Base-by-base conservation (phyloP, 495 filamentous ascomycete genomes). In the Ascobolus immersus region DNA sequence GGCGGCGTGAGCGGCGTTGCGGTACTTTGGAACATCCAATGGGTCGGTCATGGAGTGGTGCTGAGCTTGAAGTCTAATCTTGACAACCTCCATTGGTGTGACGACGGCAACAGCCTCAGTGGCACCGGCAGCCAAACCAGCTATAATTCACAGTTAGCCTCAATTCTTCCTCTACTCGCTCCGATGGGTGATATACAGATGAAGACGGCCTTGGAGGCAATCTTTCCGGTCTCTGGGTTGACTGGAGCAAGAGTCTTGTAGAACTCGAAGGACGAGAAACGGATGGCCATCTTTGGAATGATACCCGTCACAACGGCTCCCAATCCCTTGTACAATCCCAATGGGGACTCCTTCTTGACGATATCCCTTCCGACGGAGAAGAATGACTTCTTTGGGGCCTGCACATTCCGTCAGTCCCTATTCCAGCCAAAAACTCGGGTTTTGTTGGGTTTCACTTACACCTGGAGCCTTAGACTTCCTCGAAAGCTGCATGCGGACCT, bases 401-500 rank as follows among this genome's bases (percentile, higher is more conserved):
- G 36, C 38, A 24, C 15, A 21, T 39, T 23, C 52, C 24, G 26
- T 34, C 3, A 13, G 10, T n/a, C 11, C 25, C 11, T 27, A 37
- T 41, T 38, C 18, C 29, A 27, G 39, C 4, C 17, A 17, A 22
- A 20, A 35, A 20, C 17, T 20, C 10, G 12, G 5, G 14, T 23
- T 10, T 7, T 12, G 31, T n/a, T n/a, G 26, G 20, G 15, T 11
- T 5, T 15, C 27, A 59, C 65, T 54, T 55, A 77, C 69, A 35
- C 86, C 86, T 26, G 79, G 82, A 10, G 69, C 66, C 32, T 72
- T 65, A 31, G 77, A 77, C 46, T 89, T 69, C 30, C 75, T 64
- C 20, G 86, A 94, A 20, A 99, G 72, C 58, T 99, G 89, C 89
- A 99, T 99, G 41, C 89, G 89, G 34, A 99, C 89, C 68, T 99